A percentile compares a stretch with the other conserved stretches of the same genome.
These are phyloP conservation scores for Raphidocelis subcapitata DNA, from an alignment of 139 green algal species.

Conservation along the genomic window DNA sequence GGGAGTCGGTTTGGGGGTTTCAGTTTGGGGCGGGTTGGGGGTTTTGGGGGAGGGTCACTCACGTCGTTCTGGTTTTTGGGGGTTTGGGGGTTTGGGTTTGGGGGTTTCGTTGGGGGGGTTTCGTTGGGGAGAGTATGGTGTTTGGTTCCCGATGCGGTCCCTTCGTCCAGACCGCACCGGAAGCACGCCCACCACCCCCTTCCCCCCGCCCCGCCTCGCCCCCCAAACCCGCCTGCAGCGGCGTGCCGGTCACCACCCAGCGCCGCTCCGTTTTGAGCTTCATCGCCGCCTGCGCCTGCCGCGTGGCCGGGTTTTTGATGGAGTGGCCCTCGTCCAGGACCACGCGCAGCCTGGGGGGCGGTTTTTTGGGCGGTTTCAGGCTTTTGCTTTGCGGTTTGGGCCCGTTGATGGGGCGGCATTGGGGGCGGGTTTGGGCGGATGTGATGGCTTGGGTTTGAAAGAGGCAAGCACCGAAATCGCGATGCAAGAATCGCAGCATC, in stretches of 20 bases:
- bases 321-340: conserved; percentile 65
- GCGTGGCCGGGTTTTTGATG: conserved; percentile 54
- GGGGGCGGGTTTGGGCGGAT: conserved; percentile 8
- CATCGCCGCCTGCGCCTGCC: conserved; percentile 19
- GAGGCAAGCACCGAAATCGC: not conserved
- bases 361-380: no score
- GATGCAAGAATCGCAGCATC: not conserved
- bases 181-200: no score
- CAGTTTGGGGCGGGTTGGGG: no score
- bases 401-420: no score
- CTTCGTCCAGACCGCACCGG: no score
- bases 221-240: conserved; percentile 54
- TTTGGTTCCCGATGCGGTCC: no score
- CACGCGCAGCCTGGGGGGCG: conserved; percentile 51
- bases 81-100: no score
- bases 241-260: conserved; percentile 65
- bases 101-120: no score
- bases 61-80: no score
- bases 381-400: no score
- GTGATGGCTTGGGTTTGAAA: not conserved
- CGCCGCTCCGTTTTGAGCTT: conserved; percentile 35
- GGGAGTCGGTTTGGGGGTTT: not conserved
- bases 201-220: not conserved
- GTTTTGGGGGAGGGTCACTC: no score
- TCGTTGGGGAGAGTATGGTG: no score